Evolutionary conservation across 176 grass and related monocot species (phyloP), one percentile per base, ranked within the genome.

Genomic region (Ampelocalamus luodianensis): DNA sequence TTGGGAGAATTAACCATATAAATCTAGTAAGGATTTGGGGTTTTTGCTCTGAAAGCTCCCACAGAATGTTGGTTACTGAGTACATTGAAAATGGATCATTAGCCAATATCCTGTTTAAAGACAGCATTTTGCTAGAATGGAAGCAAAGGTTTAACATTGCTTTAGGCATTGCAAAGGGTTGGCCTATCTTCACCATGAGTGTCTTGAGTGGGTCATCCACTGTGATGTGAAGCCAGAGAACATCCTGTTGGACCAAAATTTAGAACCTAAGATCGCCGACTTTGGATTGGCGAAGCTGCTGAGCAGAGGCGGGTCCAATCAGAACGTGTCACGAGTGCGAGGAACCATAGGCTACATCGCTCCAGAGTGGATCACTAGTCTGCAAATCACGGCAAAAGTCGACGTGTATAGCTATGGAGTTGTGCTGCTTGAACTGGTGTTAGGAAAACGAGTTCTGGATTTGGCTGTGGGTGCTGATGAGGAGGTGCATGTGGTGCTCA

Each of bases 151-250:
- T 79, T 32, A 87, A 90, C 17, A 91, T 91, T 18, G 79, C 85
- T 26, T 18, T 91, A 48, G 89, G 89, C 13, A 85, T 91, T 11
- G 85, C 85, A 2, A 91, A 82, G 55, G 89, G 0, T 54, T 91
- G 43, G 73, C 89, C 23, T 91, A 91, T 79, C 85, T 91, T 42
- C 89, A 91, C 20, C 89, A 91, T 20, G 85, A 91, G 66, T 91
- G 85, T 7, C 39, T 40, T 7, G 39, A 91, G 66, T 79, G 89
- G 85, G 85, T 91, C 23, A 79, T 91, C 56, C 90, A 90, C 55
- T 85, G 87, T 48, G 75, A 89, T 46, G 56, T 89, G 87, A 89
- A 85, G 23, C 87, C 87, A 42, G 82, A 79, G 82, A 89, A 89
- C 13, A 89, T 89, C n/a, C 36, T 85, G 44, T 17, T 89, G 81